Conservation (phyloP, 768 basidiomycete genomes). For the Leucosporidium scottii region DNA sequence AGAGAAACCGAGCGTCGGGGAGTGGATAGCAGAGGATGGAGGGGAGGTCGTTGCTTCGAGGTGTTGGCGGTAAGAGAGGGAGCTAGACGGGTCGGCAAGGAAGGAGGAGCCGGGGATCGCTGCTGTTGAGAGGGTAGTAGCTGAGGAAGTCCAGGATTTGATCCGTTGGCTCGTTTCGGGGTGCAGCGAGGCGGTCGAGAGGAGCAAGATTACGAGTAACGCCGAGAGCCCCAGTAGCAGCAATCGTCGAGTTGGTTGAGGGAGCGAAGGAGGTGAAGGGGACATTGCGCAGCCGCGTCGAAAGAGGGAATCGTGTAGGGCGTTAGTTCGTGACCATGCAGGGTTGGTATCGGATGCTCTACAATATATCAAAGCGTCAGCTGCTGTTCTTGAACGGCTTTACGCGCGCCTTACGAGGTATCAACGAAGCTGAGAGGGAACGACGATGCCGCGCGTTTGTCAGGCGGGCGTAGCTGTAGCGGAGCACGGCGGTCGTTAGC, state of each 20-base stretch:
- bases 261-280: neutral
- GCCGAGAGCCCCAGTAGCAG: too few relatives aligned
- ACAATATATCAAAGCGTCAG: too few relatives aligned
- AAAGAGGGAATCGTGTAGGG: too few relatives aligned
- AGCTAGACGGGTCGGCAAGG: constrained; percentile 7
- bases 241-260: neutral
- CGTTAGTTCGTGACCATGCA: too few relatives aligned
- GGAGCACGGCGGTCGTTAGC: too few relatives aligned
- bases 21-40: constrained; percentile 13
- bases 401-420: too few relatives aligned
- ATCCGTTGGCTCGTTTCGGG: neutral
- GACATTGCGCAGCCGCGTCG: too few relatives aligned
- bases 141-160: neutral
- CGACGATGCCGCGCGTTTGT: neutral
- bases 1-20: constrained; percentile 29
- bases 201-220: neutral
- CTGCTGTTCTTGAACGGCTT: too few relatives aligned
- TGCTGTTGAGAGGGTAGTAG: neutral
- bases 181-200: constrained; percentile 11
- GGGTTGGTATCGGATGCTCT: too few relatives aligned
- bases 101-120: neutral
- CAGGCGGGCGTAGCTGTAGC: too few relatives aligned
- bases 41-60: constrained; percentile 27
- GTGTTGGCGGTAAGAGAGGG: constrained; percentile 21
- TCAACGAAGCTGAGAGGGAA: neutral